Evolutionary conservation across 2,329 filamentous ascomycete genomes (phyloP), one percentile per base, ranked within the genome.

Genomic region (Colletotrichum lentis): DNA sequence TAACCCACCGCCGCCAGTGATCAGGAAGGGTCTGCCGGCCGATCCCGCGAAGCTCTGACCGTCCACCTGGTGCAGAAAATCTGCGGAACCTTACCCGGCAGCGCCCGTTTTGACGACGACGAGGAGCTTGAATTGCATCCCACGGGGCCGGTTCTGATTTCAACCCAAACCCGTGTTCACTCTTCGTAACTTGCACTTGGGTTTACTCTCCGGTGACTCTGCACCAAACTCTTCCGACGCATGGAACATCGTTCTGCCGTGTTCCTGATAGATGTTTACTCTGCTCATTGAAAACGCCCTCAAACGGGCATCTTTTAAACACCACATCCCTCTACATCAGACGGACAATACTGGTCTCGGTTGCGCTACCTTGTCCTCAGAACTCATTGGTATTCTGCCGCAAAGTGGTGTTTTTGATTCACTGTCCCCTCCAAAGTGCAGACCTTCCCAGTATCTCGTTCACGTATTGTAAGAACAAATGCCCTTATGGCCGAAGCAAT

Each of bases 31-130:
- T 44, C 41, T 46, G 27, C 43, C 55, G 49, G 49, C 20, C 49
- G 49, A 53, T 53, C 49, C 49, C 49, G 49, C 49, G 18, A 53
- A 53, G 49, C 49, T 37, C 18, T 35, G 49, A 53, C 49, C 49
- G 49, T 31, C 31, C 49, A 31, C 49, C 27, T 35, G 18, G 16
- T 35, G 27, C n/a, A 14, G 2, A 52, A 35, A 18, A 37, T 53
- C 18, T 5, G 18, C 6, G 49, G 8, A 37, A 27, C 2, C 14
- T 53, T 31, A 16, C 24, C 47, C 47, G 6, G 49, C 49, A 11
- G 12, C 18, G 2, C 31, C 49, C 16, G 8, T 35, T 53, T 37
- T 7, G 18, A 7, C 20, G 18, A 3, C 18, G 27, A 31, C 49
- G 49, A 53, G 10, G 49, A 53, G 18, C 27, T 20, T 53, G 49